phyloP scores from a whole-genome alignment of 306 rosid species.

The Citrullus mucosospermus region DNA sequence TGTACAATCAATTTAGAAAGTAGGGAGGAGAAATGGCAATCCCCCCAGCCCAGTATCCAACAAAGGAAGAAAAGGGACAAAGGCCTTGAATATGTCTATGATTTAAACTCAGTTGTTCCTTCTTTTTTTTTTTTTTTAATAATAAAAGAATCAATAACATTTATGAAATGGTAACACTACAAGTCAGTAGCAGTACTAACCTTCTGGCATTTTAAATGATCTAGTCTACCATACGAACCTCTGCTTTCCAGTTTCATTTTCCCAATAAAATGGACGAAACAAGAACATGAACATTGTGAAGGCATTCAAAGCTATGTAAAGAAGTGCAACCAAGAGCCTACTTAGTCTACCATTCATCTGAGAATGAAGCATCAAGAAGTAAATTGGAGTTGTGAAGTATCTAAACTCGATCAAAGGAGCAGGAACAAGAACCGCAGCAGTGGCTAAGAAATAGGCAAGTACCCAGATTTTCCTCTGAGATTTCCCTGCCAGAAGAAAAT shows the following conservation, averaged over 20 bases:
- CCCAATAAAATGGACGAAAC: constrained; percentile 72
- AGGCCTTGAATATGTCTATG: not conserved
- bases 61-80: not conserved
- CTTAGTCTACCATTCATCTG: constrained; percentile 24
- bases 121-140: too few species aligned
- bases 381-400: constrained; percentile 69
- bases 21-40: too few species aligned
- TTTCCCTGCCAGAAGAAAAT: constrained; percentile 34
- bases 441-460: constrained; percentile 52
- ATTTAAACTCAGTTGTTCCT: not conserved
- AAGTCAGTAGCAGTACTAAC: not conserved
- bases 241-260: constrained; percentile 69
- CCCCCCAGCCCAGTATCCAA: too few species aligned
- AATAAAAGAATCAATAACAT: not conserved
- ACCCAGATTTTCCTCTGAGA: constrained; percentile 52
- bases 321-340: constrained; percentile 44
- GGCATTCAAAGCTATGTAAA: constrained; percentile 36
- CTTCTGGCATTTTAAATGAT: not conserved
- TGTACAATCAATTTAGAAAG: too few species aligned
- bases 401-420: constrained; percentile 81
- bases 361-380: constrained; percentile 51
- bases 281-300: constrained; percentile 70
- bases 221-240: constrained; percentile 71
- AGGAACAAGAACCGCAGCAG: constrained; percentile 75
- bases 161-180: not conserved